These are phyloP conservation scores for Aspergillus arachidicola DNA, from an alignment of 2,329 filamentous ascomycete genomes.

Conservation along the genomic window DNA sequence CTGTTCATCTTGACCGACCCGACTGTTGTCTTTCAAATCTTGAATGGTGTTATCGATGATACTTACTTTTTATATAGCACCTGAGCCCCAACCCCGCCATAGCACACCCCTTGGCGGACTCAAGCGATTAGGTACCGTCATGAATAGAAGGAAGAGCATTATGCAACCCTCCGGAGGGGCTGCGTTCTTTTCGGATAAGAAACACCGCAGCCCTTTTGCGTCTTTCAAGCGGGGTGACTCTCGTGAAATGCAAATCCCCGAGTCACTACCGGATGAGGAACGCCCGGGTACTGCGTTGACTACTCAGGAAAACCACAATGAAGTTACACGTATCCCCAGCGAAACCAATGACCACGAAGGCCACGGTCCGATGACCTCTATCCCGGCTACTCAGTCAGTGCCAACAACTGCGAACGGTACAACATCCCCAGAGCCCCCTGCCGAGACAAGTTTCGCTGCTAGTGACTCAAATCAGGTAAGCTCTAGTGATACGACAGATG, in stretches of 20 bases:
- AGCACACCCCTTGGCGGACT: conserved; percentile 48
- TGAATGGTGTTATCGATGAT: neutral
- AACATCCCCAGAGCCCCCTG: conserved; percentile 19
- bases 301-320: conserved; percentile 25
- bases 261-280: conserved; percentile 31
- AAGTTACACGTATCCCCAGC: conserved; percentile 28
- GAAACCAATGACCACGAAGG: conserved; percentile 30
- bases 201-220: conserved; percentile 45
- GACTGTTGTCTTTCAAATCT: neutral
- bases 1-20: neutral
- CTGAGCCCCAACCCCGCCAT: conserved; percentile 41
- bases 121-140: conserved; percentile 51
- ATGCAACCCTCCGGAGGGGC: conserved; percentile 36
- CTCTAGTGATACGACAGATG: neutral
- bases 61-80: conserved; percentile 16
- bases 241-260: conserved; percentile 40
- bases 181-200: conserved; percentile 40
- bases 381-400: conserved; percentile 23
- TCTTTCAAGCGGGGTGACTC: conserved; percentile 46
- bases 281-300: conserved; percentile 36
- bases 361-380: conserved; percentile 21
- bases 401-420: conserved; percentile 32
- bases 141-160: conserved; percentile 50
- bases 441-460: conserved; percentile 21
- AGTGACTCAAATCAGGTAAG: conserved; percentile 29